Percentiles rank a stretch among this genome's conserved stretches.
Conservation (phyloP, 805 yeast genomes). For the Lipomyces chichibuensis region DNA sequence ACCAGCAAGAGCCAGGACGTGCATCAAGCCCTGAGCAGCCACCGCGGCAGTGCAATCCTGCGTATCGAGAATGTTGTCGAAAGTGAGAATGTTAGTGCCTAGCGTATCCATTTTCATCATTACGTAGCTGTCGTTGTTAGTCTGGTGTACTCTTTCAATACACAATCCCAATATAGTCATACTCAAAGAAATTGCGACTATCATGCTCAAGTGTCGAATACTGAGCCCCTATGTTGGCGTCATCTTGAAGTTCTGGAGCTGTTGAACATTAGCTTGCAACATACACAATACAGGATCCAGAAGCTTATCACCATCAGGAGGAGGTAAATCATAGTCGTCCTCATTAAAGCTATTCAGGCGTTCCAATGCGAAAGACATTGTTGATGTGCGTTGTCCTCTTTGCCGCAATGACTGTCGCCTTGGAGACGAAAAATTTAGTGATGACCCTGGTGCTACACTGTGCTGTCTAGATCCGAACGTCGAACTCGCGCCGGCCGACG, state of each 20-base stretch:
- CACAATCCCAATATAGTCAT: not conserved
- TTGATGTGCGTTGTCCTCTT: not conserved
- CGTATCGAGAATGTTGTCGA: constrained; percentile 17
- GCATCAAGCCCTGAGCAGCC: constrained; percentile 28
- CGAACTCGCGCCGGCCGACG: constrained; percentile 3
- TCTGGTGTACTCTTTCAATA: not conserved
- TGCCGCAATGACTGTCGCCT: constrained; percentile 1
- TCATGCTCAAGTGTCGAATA: constrained; percentile 14
- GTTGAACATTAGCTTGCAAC: not conserved
- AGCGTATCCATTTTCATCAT: constrained; percentile 15
- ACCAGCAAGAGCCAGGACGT: constrained; percentile 19
- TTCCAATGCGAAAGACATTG: constrained; percentile 8
- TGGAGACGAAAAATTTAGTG: not conserved
- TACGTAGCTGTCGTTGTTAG: constrained; percentile 15
- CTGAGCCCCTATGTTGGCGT: not conserved
- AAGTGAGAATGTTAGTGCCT: constrained; percentile 1
- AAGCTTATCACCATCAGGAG: not conserved
- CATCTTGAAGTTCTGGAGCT: not conserved
- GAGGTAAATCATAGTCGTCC: constrained; percentile 5
- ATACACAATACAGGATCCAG: not conserved
- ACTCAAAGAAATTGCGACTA: constrained; percentile 33
- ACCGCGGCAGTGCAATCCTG: constrained; percentile 8
- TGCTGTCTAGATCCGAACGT: not conserved
- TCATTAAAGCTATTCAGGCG: constrained; percentile 1
- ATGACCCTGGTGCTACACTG: not conserved